These are phyloP conservation scores for Kwoniella dejecticola DNA, from an alignment of 768 basidiomycete species.

Conservation along the genomic window DNA sequence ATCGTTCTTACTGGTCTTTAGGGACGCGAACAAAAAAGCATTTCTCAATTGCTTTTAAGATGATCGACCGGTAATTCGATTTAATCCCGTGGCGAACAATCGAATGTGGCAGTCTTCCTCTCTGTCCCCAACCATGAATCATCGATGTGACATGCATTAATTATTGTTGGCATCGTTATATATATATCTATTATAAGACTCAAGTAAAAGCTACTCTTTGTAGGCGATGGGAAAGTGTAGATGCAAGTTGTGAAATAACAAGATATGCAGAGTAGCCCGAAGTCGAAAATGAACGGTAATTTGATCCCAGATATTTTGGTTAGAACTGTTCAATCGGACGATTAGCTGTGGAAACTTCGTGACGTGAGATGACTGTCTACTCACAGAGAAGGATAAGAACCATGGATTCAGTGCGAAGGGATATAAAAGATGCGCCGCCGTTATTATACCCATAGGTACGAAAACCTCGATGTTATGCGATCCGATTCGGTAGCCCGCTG, in stretches of 20 bases:
- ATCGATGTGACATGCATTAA: too few relatives aligned
- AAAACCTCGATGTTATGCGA: slow-evolving; percentile 69
- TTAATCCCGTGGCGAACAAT: not conserved
- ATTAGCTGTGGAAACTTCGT: too few relatives aligned
- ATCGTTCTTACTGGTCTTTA: too few relatives aligned
- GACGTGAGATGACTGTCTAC: too few relatives aligned
- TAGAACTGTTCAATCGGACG: not conserved
- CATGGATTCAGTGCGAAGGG: slow-evolving; percentile 79
- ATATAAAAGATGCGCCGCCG: slow-evolving; percentile 44
- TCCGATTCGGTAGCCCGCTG: slow-evolving; percentile 66
- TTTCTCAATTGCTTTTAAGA: not conserved
- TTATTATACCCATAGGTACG: slow-evolving; percentile 67
- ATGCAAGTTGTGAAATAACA: too few relatives aligned
- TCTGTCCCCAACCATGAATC: too few relatives aligned
- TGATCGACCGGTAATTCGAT: too few relatives aligned
- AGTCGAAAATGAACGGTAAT: not conserved
- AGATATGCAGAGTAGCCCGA: not conserved
- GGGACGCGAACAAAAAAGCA: not conserved
- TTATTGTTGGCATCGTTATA: too few relatives aligned
- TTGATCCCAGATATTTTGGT: not conserved
- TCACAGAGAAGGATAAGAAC: slow-evolving; percentile 46
- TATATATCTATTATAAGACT: too few relatives aligned
- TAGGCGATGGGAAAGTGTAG: too few relatives aligned
- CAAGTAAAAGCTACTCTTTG: too few relatives aligned
- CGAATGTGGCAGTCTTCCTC: not conserved